These are phyloP conservation scores for Anthoceros angustus DNA, from an alignment of 225 moss, liverwort and hornwort genomes.

Conservation along the genomic window DNA sequence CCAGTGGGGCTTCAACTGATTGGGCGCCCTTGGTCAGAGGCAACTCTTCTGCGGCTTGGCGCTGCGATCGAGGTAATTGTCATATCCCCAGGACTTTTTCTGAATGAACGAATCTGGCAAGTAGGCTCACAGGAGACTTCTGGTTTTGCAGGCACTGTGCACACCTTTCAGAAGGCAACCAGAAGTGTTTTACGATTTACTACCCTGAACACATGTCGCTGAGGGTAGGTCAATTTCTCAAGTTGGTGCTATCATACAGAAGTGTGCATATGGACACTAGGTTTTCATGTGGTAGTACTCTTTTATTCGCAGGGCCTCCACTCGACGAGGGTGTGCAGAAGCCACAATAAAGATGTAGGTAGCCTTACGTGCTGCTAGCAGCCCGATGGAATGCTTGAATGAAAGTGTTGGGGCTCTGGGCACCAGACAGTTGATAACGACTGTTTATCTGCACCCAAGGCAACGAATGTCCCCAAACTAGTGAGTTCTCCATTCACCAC, in stretches of 20 bases:
- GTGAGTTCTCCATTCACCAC: neutral
- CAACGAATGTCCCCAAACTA: neutral
- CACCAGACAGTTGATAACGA: constrained; percentile 51
- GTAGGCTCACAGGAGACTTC: neutral
- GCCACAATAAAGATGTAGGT: too few relatives aligned
- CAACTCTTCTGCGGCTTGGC: constrained; percentile 66
- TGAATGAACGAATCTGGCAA: neutral
- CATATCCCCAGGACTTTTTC: neutral
- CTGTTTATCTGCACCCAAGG: constrained; percentile 31
- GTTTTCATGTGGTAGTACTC: too few relatives aligned
- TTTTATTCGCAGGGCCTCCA: too few relatives aligned
- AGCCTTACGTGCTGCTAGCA: constrained; percentile 6
- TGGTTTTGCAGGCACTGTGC: constrained; percentile 34
- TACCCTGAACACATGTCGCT: neutral
- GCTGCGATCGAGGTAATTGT: constrained; percentile 52
- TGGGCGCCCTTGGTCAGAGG: constrained; percentile 91
- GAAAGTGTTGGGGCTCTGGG: constrained; percentile 52
- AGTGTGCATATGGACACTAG: too few relatives aligned
- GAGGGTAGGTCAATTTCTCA: too few relatives aligned
- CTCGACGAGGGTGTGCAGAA: too few relatives aligned
- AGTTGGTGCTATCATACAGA: too few relatives aligned
- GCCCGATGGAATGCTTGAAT: constrained; percentile 35
- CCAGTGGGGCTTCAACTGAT: constrained; percentile 86
- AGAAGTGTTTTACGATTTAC: constrained; percentile 53
- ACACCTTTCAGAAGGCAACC: constrained; percentile 48